Evolutionary conservation across 1,139 yeast species (phyloP).

Genomic region (Pichia sp.): DNA sequence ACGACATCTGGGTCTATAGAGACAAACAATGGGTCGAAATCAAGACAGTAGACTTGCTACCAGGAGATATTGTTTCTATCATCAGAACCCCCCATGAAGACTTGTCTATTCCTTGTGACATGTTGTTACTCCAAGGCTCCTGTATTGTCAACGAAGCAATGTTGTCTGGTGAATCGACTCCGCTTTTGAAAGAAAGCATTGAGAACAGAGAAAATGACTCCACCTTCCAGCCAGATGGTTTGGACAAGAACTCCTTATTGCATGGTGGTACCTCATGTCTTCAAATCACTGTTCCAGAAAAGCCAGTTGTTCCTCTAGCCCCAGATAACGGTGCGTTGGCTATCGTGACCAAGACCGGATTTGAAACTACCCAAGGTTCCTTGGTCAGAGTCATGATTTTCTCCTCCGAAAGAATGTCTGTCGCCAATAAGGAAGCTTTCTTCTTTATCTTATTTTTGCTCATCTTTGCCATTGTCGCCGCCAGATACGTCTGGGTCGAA

Average conservation of each 20-base stretch:
- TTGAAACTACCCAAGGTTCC: constrained; percentile 97
- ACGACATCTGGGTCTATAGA: constrained; percentile 68
- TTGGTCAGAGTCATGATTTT: constrained; percentile 96
- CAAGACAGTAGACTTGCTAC: constrained; percentile 72
- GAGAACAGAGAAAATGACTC: constrained; percentile 76
- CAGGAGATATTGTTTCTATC: constrained; percentile 88
- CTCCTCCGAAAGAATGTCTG: constrained; percentile 94
- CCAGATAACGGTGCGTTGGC: constrained; percentile 96
- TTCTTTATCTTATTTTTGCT: constrained; percentile 86
- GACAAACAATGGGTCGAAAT: constrained; percentile 64
- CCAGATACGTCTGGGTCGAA: constrained; percentile 98
- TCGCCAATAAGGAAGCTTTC: constrained; percentile 91
- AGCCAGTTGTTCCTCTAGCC: constrained; percentile 45
- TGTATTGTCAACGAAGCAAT: constrained; percentile 76
- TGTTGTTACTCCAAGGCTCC: constrained; percentile 82
- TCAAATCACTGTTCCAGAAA: constrained; percentile 71
- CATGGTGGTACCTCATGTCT: constrained; percentile 97
- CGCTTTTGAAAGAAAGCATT: constrained; percentile 86
- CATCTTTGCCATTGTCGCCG: constrained; percentile 89
- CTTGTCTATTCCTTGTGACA: constrained; percentile 93
- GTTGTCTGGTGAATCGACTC: constrained; percentile 83
- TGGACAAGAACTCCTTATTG: constrained; percentile 82
- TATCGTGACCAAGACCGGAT: constrained; percentile 87
- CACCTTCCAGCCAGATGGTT: constrained; percentile 63
- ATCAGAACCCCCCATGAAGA: constrained; percentile 81